Evolutionary conservation across 768 basidiomycete species (phyloP).

Genomic region (Pholiota conissans): DNA sequence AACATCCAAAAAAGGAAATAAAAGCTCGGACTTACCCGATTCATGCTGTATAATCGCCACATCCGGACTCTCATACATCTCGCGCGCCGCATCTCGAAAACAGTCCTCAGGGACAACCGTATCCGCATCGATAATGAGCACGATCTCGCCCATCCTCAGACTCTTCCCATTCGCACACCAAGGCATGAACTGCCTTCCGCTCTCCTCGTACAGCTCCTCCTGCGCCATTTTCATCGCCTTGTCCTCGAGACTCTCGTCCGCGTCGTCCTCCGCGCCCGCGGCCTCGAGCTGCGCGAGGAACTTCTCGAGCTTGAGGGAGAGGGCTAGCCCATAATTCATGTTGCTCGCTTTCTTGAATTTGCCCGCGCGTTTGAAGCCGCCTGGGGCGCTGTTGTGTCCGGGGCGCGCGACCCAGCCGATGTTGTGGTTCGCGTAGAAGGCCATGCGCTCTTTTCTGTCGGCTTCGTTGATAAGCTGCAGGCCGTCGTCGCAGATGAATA

Average conservation of each 20-base stretch:
- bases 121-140: constrained; percentile 82
- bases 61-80: constrained; percentile 76
- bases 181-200: constrained; percentile 51
- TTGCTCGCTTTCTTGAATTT: constrained; percentile 85
- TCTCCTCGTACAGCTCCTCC: constrained; percentile 70
- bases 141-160: constrained; percentile 74
- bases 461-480: constrained; percentile 65
- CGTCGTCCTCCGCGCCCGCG: constrained; percentile 39
- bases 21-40: constrained; percentile 59
- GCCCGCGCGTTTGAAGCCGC: constrained; percentile 90
- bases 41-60: constrained; percentile 90
- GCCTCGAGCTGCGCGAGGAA: constrained; percentile 48
- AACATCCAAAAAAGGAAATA: neutral
- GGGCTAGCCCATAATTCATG: constrained; percentile 71
- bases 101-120: constrained; percentile 79
- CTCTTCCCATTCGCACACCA: constrained; percentile 78
- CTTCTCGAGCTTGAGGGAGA: constrained; percentile 63
- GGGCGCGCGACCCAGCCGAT: constrained; percentile 83
- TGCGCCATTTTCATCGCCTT: constrained; percentile 71
- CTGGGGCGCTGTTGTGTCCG: constrained; percentile 63
- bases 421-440: constrained; percentile 80
- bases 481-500: constrained; percentile 85
- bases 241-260: constrained; percentile 63
- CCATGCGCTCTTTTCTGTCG: constrained; percentile 62
- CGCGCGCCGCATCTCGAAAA: constrained; percentile 85